Conservation (phyloP, 2,329 filamentous ascomycete species). For the Eutypella sp. region DNA sequence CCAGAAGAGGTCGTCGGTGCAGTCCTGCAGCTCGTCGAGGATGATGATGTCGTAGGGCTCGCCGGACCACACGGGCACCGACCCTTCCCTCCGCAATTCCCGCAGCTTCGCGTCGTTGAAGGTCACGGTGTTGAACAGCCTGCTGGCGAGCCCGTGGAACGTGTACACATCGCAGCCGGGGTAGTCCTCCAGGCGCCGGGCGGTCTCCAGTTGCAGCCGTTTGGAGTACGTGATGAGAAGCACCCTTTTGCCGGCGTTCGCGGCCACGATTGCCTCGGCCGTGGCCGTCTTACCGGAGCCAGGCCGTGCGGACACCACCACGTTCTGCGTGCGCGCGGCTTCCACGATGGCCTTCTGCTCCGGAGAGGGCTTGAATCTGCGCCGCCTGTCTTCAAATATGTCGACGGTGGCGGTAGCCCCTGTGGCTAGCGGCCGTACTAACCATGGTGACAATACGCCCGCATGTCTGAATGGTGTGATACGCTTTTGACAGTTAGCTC, state of each 20-base stretch:
- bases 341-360: conserved; percentile 21
- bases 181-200: conserved; percentile 15
- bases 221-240: conserved; percentile 24
- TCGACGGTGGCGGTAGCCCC: no score
- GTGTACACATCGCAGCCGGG: conserved; percentile 17
- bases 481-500: no score
- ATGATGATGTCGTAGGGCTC: conserved; percentile 26
- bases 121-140: conserved; percentile 13
- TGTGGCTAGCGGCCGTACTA: no score
- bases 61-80: conserved; percentile 15
- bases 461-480: no score
- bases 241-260: conserved; percentile 14
- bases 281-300: conserved; percentile 29
- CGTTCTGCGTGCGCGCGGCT: conserved; percentile 19
- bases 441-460: no score
- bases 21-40: conserved; percentile 29
- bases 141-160: conserved; percentile 21
- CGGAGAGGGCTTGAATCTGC: conserved; percentile 13
- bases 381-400: no score
- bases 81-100: conserved; percentile 4
- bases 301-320: conserved; percentile 28
- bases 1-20: conserved; percentile 23
- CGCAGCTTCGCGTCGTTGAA: conserved; percentile 14
- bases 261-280: conserved; percentile 23
- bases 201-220: conserved; percentile 21